Conservation (phyloP, 2,329 filamentous ascomycete species). For the Chrysoporthe cubensis region DNA sequence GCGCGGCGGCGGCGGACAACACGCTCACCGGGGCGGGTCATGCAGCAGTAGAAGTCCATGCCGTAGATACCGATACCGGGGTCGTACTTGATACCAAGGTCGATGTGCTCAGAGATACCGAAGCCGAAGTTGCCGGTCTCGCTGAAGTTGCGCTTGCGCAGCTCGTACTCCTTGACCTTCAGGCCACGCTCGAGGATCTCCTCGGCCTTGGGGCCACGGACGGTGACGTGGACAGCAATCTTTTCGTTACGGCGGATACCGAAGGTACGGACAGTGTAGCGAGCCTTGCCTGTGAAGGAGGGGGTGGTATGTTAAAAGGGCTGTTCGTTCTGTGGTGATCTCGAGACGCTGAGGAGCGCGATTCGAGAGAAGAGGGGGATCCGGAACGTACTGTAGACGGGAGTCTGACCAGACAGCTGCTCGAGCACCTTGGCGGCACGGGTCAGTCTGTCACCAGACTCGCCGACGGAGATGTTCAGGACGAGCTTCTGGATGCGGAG, state of each 20-base stretch:
- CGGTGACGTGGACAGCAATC: conserved; percentile 99
- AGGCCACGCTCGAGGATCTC: conserved; percentile 99
- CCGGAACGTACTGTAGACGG: conserved; percentile 86
- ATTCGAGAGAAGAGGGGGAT: background rate
- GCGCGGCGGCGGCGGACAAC: conserved; percentile 92
- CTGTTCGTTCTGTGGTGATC: background rate
- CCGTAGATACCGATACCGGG: conserved; percentile 98
- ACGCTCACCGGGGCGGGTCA: conserved; percentile 98
- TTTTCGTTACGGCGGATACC: conserved; percentile 99
- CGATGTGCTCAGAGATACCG: conserved; percentile 99
- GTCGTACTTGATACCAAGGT: conserved; percentile 99
- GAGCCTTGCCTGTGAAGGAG: conserved; percentile 80
- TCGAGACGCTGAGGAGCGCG: background rate
- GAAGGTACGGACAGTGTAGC: conserved; percentile 99
- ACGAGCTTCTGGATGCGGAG: conserved; percentile 99
- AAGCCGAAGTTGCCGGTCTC: conserved; percentile 99
- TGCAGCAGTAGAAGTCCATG: conserved; percentile 99
- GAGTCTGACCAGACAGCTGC: conserved; percentile 99
- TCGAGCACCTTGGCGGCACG: conserved; percentile 99
- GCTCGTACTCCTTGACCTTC: conserved; percentile 99
- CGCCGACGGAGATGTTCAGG: conserved; percentile 99
- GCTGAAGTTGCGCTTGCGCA: conserved; percentile 99
- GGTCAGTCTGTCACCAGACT: conserved; percentile 99
- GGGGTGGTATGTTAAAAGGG: conserved; percentile 8
- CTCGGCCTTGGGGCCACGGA: conserved; percentile 96